Evolutionary conservation across 2,329 filamentous ascomycete genomes (phyloP), one percentile per base, ranked within the genome.

Genomic region (Fusarium sp.): DNA sequence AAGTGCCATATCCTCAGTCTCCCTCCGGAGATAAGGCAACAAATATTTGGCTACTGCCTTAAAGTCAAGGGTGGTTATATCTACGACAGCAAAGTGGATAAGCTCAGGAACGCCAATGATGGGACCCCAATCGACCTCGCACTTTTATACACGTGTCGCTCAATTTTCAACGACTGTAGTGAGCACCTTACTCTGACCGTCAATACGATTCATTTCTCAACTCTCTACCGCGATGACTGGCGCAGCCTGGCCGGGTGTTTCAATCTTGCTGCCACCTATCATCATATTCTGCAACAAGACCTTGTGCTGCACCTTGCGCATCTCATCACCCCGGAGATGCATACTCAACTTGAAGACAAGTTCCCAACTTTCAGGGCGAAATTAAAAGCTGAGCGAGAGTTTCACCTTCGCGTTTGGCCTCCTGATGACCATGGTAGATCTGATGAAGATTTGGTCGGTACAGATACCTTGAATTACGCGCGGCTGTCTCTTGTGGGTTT

Each of bases 121-220:
- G 18, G 28, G 4, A 50, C 46, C 10, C 52, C 45, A 4, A 69
- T 72, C 6, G 28, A 71, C 11, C 58, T 72, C 1, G 41, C 56
- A 16, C 70, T 72, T 8, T 20, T 59, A n/a, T 71, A 56, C 40
- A 69, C 61, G 2, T 72, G 70, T 41, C 57, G 50, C 13, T 53
- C 33, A 0, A 50, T 72, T 8, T 57, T 61, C 3, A 23, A 52
- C 0, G 70, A 72, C 8, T 59, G 58, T 0, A 31, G 56, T 0
- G 28, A 15, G 2, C 2, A 18, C 2, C 30, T 72, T 4, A 50
- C 67, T 2, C 11, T 72, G 0, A 4, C 6, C 1, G 10, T 60
- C 15, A 72, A 72, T 9, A 40, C 54, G 0, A 41, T 71, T 2
- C 18, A 54, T 8, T 71, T 72, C 36, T 69, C 56, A 3, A 72